phyloP scores from a whole-genome alignment of 768 basidiomycete genomes.

The Boletus insuetus region DNA sequence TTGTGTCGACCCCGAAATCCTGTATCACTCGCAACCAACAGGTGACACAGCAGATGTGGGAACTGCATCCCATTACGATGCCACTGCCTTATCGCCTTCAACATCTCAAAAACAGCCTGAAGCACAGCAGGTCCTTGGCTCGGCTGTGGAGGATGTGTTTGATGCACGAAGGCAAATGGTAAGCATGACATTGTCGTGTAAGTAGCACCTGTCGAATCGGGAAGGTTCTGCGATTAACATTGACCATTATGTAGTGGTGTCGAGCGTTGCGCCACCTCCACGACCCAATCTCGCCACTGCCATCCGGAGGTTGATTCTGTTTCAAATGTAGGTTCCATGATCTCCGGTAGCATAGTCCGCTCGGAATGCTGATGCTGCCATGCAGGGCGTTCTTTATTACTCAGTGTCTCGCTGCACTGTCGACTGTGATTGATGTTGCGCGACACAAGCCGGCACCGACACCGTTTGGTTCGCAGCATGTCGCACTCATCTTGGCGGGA shows the following conservation, averaged over 20 bases:
- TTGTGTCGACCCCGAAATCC: conserved; percentile 1
- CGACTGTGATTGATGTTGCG: conserved; percentile 51
- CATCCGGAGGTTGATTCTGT: conserved; percentile 52
- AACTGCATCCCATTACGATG: not conserved
- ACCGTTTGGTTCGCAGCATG: conserved; percentile 63
- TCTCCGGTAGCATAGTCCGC: not conserved
- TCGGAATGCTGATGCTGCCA: not conserved
- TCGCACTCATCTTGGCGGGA: conserved; percentile 54
- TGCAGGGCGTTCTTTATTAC: conserved; percentile 42
- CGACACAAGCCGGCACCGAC: conserved; percentile 38
- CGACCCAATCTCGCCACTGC: conserved; percentile 35
- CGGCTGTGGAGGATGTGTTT: not conserved
- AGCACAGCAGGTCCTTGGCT: conserved; percentile 4
- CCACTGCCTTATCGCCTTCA: not conserved
- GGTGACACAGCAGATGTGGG: not conserved
- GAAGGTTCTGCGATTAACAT: not conserved
- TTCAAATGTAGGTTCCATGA: conserved; percentile 44
- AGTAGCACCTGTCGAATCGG: not conserved
- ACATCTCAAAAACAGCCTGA: not conserved
- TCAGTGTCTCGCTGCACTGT: conserved; percentile 48
- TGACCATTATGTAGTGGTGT: conserved; percentile 2
- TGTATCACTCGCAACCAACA: not conserved
- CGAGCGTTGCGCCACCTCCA: not conserved
- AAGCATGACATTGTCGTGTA: conserved; percentile 7
- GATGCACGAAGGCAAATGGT: not conserved